Conservation (phyloP, 2,329 filamentous ascomycete genomes). For the Canariomyces notabilis region DNA sequence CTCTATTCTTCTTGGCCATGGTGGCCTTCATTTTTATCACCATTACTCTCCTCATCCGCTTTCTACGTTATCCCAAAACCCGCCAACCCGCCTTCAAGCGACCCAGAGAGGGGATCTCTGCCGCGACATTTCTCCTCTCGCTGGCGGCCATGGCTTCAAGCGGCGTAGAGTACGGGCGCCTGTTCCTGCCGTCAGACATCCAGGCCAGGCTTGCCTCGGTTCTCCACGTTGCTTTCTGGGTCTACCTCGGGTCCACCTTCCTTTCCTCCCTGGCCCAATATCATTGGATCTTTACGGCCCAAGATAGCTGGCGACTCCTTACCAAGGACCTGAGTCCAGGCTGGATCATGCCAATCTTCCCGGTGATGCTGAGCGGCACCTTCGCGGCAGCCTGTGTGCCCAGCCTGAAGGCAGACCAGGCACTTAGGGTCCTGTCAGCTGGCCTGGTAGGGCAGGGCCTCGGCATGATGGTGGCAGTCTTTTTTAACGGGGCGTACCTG, state of each 20-base stretch:
- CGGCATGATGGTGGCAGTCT: slow-evolving; percentile 51
- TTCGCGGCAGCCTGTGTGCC: slow-evolving; percentile 49
- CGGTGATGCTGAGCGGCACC: slow-evolving; percentile 58
- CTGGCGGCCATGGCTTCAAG: slow-evolving; percentile 55
- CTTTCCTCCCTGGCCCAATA: slow-evolving; percentile 51
- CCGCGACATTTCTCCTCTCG: slow-evolving; percentile 58
- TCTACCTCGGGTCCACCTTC: slow-evolving; percentile 52
- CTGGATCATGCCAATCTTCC: slow-evolving; percentile 60
- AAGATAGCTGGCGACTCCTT: slow-evolving; percentile 39
- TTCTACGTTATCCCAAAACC: slow-evolving; percentile 39
- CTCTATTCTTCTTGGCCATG: slow-evolving; percentile 47
- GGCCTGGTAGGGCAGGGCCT: slow-evolving; percentile 58
- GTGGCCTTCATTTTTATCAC: slow-evolving; percentile 38
- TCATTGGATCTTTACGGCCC: slow-evolving; percentile 49
- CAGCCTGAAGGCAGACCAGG: slow-evolving; percentile 41
- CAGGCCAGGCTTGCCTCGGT: slow-evolving; percentile 41
- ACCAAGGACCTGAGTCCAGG: slow-evolving; percentile 51
- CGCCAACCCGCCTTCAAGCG: slow-evolving; percentile 42
- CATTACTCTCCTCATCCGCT: slow-evolving; percentile 36
- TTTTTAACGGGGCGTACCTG: slow-evolving; percentile 58
- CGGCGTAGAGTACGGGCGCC: slow-evolving; percentile 44
- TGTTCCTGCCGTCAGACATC: slow-evolving; percentile 30
- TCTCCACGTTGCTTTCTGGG: slow-evolving; percentile 55
- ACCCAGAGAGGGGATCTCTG: slow-evolving; percentile 53
- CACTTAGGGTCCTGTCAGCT: slow-evolving; percentile 51